Base-by-base conservation (phyloP, 2,329 filamentous ascomycete species). In the Herpotrichia juniperi region DNA sequence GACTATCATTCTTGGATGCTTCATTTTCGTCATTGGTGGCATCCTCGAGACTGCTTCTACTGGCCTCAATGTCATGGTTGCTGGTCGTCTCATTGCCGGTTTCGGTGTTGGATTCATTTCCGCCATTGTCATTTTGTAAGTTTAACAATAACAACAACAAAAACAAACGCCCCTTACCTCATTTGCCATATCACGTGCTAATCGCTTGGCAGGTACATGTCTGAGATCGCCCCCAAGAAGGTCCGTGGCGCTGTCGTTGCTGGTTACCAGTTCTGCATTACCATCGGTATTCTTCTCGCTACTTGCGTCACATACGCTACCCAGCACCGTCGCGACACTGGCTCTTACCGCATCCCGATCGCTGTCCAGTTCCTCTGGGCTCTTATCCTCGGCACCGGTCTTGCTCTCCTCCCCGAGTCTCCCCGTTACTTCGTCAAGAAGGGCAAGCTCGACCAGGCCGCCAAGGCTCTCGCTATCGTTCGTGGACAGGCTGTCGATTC, bases 341-440 rank as follows among this genome's bases (percentile, higher is more conserved):
- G 84, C 59, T 86, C 86, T 6, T 94, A 73, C 62, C 88, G 91
- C 63, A 92, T 96, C 57, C 90, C 90, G 46, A 92, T 96, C 61
- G 86, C 76, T 46, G 79, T 96, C 47, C 91, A 96, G 78, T 90
- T 94, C 75, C 76, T 86, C 51, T 96, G 90, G 89, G 90, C 89
- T 47, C 43, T 93, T 43, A 89, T 96, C 60, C 86, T 96, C 22
- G 89, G 76, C 34, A 68, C 67, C 40, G 91, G 91, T 71, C 84
- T 96, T 40, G 72, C 90, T 58, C 75, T 91, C 66, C 87, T 96
- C 11, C 91, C 91, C 56, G 91, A 96, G 73, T 94, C 91, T 0
- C 91, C 91, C 46, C 88, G 91, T 72, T 96, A 87, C 82, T 93
- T 84, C 70, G 90, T 96, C 77, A 92, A 91, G 82, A 89, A 87